Percentiles rank a stretch among this genome's conserved stretches.
These are phyloP conservation scores for Huntiella moniliformis DNA, from an alignment of 2,329 filamentous ascomycete species.

Conservation along the genomic window DNA sequence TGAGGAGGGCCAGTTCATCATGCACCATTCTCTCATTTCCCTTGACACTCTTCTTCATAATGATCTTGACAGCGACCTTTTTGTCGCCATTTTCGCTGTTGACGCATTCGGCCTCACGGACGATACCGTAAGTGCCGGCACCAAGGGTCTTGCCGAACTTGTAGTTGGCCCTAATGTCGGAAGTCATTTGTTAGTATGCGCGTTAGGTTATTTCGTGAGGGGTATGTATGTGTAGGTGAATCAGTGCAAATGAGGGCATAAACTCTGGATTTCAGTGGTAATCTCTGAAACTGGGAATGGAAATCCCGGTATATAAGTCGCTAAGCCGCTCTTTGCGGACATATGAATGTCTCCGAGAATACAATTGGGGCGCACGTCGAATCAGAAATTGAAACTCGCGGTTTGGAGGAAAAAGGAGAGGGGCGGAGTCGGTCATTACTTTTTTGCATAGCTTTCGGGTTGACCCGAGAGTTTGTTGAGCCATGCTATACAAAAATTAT, in stretches of 20 bases:
- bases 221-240: neutral
- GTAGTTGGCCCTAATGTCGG: conserved; percentile 51
- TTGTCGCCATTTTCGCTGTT: conserved; percentile 33
- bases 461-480: conserved; percentile 91
- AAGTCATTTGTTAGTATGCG: conserved; percentile 15
- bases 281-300: too few relatives aligned
- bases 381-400: neutral
- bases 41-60: conserved; percentile 97
- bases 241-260: too few relatives aligned
- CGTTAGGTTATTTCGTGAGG: neutral
- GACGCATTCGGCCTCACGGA: conserved; percentile 77
- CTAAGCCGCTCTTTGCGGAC: neutral
- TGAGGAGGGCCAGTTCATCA: conserved; percentile 87
- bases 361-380: neutral
- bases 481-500: conserved; percentile 18
- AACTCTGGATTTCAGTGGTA: too few relatives aligned
- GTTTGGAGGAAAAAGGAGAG: neutral
- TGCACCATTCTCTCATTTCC: conserved; percentile 98
- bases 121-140: conserved; percentile 94
- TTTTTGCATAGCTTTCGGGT: conserved; percentile 96
- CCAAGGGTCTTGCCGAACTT: conserved; percentile 84
- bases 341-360: conserved; percentile 10
- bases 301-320: too few relatives aligned
- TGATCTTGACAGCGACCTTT: conserved; percentile 94
- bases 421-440: conserved; percentile 34